Evolutionary conservation across 2,329 filamentous ascomycete genomes (phyloP).

Genomic region (Acarospora socialis): DNA sequence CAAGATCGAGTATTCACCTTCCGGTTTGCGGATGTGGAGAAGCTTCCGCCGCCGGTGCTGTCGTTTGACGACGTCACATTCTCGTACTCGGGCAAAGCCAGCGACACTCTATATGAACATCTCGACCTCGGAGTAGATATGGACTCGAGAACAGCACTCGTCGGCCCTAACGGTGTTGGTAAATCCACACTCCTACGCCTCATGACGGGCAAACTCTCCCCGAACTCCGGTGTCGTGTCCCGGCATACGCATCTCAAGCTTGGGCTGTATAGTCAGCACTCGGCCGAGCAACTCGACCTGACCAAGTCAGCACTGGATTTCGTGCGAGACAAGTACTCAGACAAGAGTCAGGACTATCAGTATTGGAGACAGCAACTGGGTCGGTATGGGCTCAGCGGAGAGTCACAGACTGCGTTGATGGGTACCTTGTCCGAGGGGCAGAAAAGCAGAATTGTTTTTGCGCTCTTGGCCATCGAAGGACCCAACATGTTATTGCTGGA

Average conservation of each 20-base stretch:
- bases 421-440: slow-evolving; percentile 95
- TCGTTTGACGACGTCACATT: slow-evolving; percentile 97
- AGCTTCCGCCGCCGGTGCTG: slow-evolving; percentile 92
- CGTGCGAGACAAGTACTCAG: slow-evolving; percentile 83
- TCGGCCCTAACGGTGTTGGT: slow-evolving; percentile 97
- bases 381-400: slow-evolving; percentile 82
- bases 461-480: slow-evolving; percentile 80
- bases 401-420: slow-evolving; percentile 92
- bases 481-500: slow-evolving; percentile 98
- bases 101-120: slow-evolving; percentile 91
- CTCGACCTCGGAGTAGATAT: slow-evolving; percentile 98
- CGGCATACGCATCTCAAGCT: slow-evolving; percentile 98
- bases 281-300: slow-evolving; percentile 91
- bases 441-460: slow-evolving; percentile 96
- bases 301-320: slow-evolving; percentile 98
- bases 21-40: slow-evolving; percentile 96
- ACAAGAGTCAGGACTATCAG: slow-evolving; percentile 92
- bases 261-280: slow-evolving; percentile 96
- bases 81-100: slow-evolving; percentile 79
- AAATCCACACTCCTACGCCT: slow-evolving; percentile 93
- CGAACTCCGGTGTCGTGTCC: slow-evolving; percentile 66
- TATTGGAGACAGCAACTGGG: slow-evolving; percentile 98
- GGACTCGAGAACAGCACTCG: slow-evolving; percentile 93
- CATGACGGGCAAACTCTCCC: slow-evolving; percentile 89
- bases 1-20: slow-evolving; percentile 87